Evolutionary conservation across 495 filamentous ascomycete species (phyloP).

Genomic region (Xylaria nigripes): DNA sequence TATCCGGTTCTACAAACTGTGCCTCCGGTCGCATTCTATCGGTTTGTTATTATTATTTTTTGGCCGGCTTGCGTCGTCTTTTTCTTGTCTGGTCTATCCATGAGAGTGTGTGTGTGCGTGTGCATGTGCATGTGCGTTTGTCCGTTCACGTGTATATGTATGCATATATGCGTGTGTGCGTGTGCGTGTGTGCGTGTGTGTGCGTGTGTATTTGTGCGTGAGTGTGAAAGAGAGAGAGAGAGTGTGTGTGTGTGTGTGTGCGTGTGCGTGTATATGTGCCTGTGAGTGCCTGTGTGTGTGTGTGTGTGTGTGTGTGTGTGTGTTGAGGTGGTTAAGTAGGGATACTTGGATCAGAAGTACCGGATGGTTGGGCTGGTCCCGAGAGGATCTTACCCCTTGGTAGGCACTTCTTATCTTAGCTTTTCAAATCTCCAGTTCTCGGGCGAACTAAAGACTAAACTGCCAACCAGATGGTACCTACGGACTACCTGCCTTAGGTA

Average conservation of each 20-base stretch:
- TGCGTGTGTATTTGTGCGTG: background rate
- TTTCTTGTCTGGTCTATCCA: background rate
- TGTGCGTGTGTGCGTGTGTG: background rate
- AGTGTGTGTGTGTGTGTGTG: background rate
- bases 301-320: background rate
- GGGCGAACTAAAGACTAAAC: constrained; percentile 2
- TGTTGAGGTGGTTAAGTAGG: background rate
- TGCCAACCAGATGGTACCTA: background rate
- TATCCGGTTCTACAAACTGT: background rate
- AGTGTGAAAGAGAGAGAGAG: background rate
- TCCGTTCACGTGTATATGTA: background rate
- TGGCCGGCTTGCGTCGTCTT: background rate
- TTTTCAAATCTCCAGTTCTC: constrained; percentile 7
- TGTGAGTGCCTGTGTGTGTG: background rate
- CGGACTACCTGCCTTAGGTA: background rate
- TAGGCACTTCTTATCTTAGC: background rate
- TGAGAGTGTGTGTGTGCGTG: background rate
- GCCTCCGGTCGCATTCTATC: background rate
- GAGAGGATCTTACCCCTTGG: constrained; percentile 1
- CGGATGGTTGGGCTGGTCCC: background rate
- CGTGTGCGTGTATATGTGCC: background rate
- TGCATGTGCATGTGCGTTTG: background rate
- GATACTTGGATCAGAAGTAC: background rate
- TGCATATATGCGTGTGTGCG: background rate
- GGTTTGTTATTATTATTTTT: background rate